Base-by-base conservation (phyloP, 441 rosid species). In the Erysimum pusillum region DNA sequence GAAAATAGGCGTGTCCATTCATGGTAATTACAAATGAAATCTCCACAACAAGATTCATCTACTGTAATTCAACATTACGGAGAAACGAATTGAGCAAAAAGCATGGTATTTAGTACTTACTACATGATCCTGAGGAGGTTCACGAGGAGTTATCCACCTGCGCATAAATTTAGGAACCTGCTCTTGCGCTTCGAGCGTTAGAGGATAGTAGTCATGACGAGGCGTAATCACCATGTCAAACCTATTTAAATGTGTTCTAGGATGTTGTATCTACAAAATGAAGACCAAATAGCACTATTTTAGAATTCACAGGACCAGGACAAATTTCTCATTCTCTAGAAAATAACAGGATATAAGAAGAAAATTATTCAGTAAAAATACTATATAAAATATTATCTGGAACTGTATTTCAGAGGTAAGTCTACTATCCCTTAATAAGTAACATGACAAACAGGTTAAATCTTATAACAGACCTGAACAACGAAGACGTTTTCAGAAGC, bases 161-260 rank as follows among this genome's bases (percentile, higher is more conserved):
- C 80, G 89, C 70, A 92, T 80, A 80, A 87, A 84, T 67, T 81
- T 81, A 76, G 99, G 96, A 79, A 92, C 82, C 80, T 85, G 85
- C 83, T 85, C 85, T 74, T 83, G 91, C 14, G 82, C 98, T 68
- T 91, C 85, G 15, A 89, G 86, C 60, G 97, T 88, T 81, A 90
- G 78, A 73, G 94, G 92, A 83, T 89, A 95, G 80, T 85, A 95
- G 84, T 95, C 98, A 35, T 93, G 99, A 58, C 76, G 86, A 69
- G 99, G 99, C 31, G 99, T 87, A 63, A 95, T 86, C 62, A 93
- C 91, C 89, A 95, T 72, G 83, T 95, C 99, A 87, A 95, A 95
- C 85, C 96, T 89, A 75, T 86, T 83, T 83, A 93, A 67, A 17
- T 76, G 85, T 45, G 89, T 71, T 85, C 98, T 85, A 4, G 99